A percentile compares a stretch with the other conserved stretches of the same genome.
phyloP scores from a whole-genome alignment of 164 flowering plant genomes.

The Piper longum region DNA sequence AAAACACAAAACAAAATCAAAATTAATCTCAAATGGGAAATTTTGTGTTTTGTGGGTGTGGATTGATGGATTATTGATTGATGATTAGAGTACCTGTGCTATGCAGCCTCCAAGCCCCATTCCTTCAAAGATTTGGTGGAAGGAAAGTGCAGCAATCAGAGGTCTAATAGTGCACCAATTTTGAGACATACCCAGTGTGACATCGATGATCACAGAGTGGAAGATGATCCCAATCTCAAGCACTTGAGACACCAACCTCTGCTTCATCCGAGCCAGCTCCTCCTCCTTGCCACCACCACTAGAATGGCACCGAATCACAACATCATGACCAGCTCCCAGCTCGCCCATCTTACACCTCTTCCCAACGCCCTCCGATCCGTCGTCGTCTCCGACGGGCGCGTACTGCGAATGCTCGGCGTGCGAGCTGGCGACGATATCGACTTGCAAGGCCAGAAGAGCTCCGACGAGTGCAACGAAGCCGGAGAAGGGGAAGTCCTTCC shows the following conservation, averaged over 20 bases:
- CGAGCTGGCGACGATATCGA: conserved; percentile 45
- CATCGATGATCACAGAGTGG: conserved; percentile 66
- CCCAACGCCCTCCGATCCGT: not conserved
- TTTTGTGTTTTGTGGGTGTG: not conserved
- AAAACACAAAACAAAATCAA: not conserved
- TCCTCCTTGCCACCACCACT: conserved; percentile 7
- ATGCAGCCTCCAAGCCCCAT: conserved; percentile 87
- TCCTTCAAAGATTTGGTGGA: conserved; percentile 75
- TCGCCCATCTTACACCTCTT: conserved; percentile 4
- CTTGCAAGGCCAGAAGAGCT: conserved; percentile 37
- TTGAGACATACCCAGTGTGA: conserved; percentile 76
- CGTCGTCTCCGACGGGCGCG: conserved; percentile 12
- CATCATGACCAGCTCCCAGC: not conserved
- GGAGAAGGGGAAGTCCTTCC: conserved; percentile 69
- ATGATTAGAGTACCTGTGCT: conserved; percentile 44
- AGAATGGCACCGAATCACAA: conserved; percentile 2
- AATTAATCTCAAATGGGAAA: not conserved
- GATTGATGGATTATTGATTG: not conserved
- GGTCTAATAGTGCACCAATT: conserved; percentile 61
- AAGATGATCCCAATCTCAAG: conserved; percentile 69
- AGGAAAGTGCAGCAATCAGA: conserved; percentile 56
- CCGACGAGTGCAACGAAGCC: conserved; percentile 48
- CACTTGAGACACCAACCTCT: conserved; percentile 60
- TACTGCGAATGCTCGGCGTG: conserved; percentile 31
- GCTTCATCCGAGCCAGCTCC: conserved; percentile 39